Evolutionary conservation across 768 basidiomycete genomes (phyloP), one percentile per base, ranked within the genome.

Genomic region (Termitomyces bulborhizus): DNA sequence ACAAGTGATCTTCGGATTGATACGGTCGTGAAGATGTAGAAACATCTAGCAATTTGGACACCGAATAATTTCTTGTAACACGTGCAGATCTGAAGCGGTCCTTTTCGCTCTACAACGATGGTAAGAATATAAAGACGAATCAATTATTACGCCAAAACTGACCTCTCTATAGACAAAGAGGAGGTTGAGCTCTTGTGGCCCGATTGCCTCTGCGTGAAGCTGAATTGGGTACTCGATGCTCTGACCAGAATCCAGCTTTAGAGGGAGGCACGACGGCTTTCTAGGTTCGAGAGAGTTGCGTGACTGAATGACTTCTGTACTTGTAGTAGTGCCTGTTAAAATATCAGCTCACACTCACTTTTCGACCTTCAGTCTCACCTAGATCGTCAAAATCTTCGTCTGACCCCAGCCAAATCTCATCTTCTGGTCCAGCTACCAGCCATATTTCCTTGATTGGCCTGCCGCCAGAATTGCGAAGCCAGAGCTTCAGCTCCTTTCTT

Each of bases 101-200:
- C 4, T 74, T 70, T 27, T 75, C 73, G 39, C 67, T 63, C 86
- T 90, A 43, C n/a, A 39, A 31, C 53, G 50, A 6, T 37, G 18
- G 48, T 59, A 18, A 57, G 21, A 43, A 37, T 2, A 18, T 24
- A 51, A 24, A 27, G 31, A 24, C 18, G 8, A 24, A 8, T 39
- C 6, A 21, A 40, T 6, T 31, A 37, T 13, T 31, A 46, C 8
- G 41, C 27, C 24, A 26, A 16, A 16, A 63, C 65, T n/a, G 41
- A 71, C 66, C 70, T 84, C 79, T 61, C 86, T 79, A 70, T 83
- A 90, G 0, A 83, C 76, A 65, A 93, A 80, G 13, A 93, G 68
- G 7, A 90, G 60, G 51, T 72, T 75, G 11, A 93, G 70, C 45
- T 83, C 78, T 37, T 77, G 75, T 40, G 71, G 70, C 26, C 80